Conservation (phyloP, 805 yeast genomes). For the Spathaspora passalidarum region DNA sequence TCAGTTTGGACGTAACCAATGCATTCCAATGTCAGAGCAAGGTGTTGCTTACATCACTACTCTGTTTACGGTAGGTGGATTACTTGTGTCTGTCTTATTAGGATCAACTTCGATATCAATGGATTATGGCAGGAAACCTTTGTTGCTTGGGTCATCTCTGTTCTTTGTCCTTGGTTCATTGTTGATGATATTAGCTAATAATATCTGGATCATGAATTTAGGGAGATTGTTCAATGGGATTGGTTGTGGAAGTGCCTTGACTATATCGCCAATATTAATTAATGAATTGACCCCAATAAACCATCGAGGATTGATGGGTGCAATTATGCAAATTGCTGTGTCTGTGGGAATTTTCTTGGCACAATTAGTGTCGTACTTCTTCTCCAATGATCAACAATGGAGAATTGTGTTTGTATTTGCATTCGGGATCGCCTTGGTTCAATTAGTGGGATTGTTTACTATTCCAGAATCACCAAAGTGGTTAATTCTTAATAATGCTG, state of each 20-base stretch:
- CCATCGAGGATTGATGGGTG: conserved; percentile 41
- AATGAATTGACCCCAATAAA: conserved; percentile 39
- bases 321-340: conserved; percentile 36
- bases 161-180: conserved; percentile 26
- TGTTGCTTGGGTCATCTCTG: conserved; percentile 19
- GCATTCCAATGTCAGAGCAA: conserved; percentile 24
- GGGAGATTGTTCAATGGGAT: conserved; percentile 37
- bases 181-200: conserved; percentile 23
- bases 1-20: conserved; percentile 18
- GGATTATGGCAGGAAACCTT: conserved; percentile 22
- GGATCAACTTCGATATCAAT: conserved; percentile 25
- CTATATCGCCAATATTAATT: conserved; percentile 39
- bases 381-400: conserved; percentile 39
- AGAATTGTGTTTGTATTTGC: conserved; percentile 29
- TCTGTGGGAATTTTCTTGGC: conserved; percentile 36
- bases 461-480: conserved; percentile 42
- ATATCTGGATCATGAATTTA: conserved; percentile 15
- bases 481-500: conserved; percentile 30
- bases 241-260: conserved; percentile 38
- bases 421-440: conserved; percentile 20
- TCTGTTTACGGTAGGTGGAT: conserved; percentile 35
- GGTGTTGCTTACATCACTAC: conserved; percentile 27
- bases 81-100: conserved; percentile 26
- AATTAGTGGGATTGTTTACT: conserved; percentile 30
- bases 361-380: conserved; percentile 29